These are phyloP conservation scores for Cyclospora cayetanensis DNA, from an alignment of 169 alveolate genomes.

Conservation along the genomic window DNA sequence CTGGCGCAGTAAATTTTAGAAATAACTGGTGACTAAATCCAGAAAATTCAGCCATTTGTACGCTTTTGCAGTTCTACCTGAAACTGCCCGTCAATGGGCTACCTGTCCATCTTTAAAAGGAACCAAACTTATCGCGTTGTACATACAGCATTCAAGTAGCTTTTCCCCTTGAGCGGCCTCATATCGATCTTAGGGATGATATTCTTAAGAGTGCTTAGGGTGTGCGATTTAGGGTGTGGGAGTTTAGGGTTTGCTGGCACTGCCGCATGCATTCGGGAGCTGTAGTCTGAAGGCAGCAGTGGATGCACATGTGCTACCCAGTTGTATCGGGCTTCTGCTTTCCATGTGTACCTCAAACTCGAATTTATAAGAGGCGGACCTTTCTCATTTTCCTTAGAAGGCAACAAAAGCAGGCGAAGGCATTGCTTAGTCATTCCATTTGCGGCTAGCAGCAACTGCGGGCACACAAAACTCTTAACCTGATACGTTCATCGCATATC, in stretches of 20 bases:
- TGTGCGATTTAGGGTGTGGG: not conserved
- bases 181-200: too few species aligned
- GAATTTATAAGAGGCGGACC: not conserved
- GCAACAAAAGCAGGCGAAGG: not conserved
- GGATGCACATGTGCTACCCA: not conserved
- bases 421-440: not conserved
- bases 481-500: not conserved
- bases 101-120: too few species aligned
- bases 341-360: not conserved
- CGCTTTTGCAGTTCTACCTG: too few species aligned
- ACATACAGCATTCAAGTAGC: too few species aligned
- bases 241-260: not conserved
- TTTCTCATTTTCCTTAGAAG: not conserved
- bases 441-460: not conserved
- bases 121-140: too few species aligned
- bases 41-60: too few species aligned
- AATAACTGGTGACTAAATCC: too few species aligned
- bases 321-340: too few species aligned
- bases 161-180: too few species aligned
- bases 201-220: not conserved
- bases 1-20: too few species aligned
- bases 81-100: too few species aligned
- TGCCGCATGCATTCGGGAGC: not conserved
- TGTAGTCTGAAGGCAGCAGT: not conserved
- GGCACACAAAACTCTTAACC: not conserved